Conservation (phyloP, 306 rosid species). For the Gleditsia sinensis region DNA sequence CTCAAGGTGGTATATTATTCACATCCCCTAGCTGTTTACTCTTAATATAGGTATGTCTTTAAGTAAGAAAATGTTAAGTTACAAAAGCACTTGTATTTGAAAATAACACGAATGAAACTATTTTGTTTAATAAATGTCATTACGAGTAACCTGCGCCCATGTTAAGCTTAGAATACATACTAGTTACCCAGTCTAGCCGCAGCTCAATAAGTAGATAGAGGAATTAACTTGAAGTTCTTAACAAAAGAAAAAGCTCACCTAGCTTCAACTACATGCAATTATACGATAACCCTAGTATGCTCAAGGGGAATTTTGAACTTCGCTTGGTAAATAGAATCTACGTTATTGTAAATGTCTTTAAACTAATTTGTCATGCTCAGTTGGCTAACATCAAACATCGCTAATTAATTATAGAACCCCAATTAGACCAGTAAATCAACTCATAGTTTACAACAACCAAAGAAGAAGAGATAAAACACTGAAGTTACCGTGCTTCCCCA, state of each 20-base stretch:
- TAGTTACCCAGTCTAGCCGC: background rate
- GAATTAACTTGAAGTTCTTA: no score
- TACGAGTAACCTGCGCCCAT: background rate
- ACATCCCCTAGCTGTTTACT: background rate
- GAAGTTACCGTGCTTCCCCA: slow-evolving; percentile 92
- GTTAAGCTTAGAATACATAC: slow-evolving; percentile 10
- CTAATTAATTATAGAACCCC: background rate
- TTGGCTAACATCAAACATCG: background rate
- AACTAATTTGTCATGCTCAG: background rate
- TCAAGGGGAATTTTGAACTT: background rate
- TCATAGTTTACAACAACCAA: background rate
- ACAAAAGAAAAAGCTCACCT: background rate
- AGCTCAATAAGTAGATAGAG: background rate
- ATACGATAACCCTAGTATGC: background rate
- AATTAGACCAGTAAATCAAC: background rate
- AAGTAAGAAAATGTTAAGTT: no score
- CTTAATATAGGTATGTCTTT: background rate
- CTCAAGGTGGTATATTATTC: background rate
- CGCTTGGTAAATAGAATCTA: background rate
- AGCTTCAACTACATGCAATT: slow-evolving; percentile 4
- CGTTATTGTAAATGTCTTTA: background rate
- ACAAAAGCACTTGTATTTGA: background rate
- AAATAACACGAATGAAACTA: slow-evolving; percentile 9
- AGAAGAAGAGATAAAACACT: background rate
- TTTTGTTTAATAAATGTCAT: background rate